Conservation (phyloP, 768 basidiomycete genomes). For the Mycena indigotica region DNA sequence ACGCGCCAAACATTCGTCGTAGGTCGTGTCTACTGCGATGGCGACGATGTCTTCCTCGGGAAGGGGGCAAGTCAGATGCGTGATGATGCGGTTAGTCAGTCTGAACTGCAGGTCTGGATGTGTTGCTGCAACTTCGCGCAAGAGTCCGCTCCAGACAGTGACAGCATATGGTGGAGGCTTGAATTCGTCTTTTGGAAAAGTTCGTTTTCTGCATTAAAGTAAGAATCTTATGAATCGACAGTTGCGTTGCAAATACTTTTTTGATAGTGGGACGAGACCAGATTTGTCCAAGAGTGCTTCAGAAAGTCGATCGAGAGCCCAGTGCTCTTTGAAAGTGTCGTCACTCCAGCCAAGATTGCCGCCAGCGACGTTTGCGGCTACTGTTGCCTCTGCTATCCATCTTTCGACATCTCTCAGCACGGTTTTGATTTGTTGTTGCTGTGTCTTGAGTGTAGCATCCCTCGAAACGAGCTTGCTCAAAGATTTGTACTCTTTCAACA, state of each 20-base stretch:
- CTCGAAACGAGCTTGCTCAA: constrained; percentile 62
- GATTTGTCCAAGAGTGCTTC: constrained; percentile 71
- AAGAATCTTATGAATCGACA: too few relatives aligned
- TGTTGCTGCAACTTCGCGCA: constrained; percentile 55
- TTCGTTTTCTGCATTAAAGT: constrained; percentile 53
- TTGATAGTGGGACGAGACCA: constrained; percentile 78
- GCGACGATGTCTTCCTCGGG: constrained; percentile 19
- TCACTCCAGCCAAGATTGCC: constrained; percentile 56
- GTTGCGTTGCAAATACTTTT: constrained; percentile 78
- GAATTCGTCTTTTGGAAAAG: constrained; percentile 42
- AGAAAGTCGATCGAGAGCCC: constrained; percentile 70
- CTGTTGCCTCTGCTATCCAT: constrained; percentile 76
- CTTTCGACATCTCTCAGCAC: constrained; percentile 67
- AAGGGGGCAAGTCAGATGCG: constrained; percentile 30
- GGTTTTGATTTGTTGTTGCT: constrained; percentile 50
- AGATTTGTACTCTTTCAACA: constrained; percentile 74
- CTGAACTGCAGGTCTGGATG: constrained; percentile 57
- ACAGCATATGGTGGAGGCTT: constrained; percentile 54
- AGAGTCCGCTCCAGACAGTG: constrained; percentile 67
- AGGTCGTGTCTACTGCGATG: constrained; percentile 30
- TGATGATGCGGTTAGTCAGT: constrained; percentile 50
- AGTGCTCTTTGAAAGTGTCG: constrained; percentile 58
- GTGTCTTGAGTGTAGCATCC: constrained; percentile 62
- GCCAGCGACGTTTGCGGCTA: constrained; percentile 55
- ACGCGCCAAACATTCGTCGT: constrained; percentile 61